Evolutionary conservation across 176 grass and related monocot species (phyloP).

Genomic region (Echinochloa phyllopogon): DNA sequence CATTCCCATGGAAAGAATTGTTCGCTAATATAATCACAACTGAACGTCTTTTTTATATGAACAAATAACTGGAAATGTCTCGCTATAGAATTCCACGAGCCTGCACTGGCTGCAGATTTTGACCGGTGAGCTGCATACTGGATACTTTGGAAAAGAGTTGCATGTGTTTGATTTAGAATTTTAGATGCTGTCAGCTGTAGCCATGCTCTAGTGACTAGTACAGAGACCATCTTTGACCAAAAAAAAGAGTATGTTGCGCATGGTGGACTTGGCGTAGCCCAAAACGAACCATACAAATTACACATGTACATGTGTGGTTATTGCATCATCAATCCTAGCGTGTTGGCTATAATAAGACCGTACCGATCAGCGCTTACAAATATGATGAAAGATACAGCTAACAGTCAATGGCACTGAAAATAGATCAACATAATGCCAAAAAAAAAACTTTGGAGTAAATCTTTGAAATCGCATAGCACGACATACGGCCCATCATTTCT

Average conservation of each 20-base stretch:
- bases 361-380: neutral
- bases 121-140: no score
- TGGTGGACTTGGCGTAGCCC: neutral
- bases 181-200: no score
- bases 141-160: no score
- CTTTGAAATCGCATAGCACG: neutral
- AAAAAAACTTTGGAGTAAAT: neutral
- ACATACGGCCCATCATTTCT: neutral
- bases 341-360: neutral
- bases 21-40: no score
- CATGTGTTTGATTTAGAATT: no score
- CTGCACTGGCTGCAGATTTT: no score
- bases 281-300: neutral
- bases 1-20: no score
- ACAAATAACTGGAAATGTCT: no score
- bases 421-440: neutral
- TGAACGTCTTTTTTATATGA: no score
- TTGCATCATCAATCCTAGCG: neutral
- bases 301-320: neutral
- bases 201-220: neutral
- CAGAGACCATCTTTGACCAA: no score
- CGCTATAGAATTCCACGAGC: no score
- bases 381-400: neutral
- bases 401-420: neutral
- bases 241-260: neutral